phyloP scores from a whole-genome alignment of 768 basidiomycete species.

The Dictyophora rubrovolvata region DNA sequence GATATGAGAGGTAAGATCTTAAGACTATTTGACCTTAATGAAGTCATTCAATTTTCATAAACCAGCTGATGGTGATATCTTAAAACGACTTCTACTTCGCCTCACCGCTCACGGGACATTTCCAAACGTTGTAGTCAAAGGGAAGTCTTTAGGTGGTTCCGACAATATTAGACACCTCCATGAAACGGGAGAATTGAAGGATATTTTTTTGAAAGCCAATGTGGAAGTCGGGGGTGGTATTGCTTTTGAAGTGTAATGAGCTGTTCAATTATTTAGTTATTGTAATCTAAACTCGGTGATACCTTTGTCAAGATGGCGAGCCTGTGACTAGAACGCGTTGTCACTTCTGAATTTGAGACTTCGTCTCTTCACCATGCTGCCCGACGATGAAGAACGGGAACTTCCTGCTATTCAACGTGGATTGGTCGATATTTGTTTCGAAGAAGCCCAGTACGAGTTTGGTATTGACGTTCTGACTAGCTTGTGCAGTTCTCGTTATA shows the following conservation, averaged over 20 bases:
- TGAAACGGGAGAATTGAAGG: slow-evolving; percentile 31
- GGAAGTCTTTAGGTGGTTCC: slow-evolving; percentile 32
- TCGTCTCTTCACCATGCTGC: not conserved
- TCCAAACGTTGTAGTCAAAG: slow-evolving; percentile 64
- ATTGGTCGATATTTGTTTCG: slow-evolving; percentile 57
- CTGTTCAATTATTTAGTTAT: no score
- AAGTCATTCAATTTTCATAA: not conserved
- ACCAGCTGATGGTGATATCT: slow-evolving; percentile 47
- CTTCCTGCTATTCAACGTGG: slow-evolving; percentile 5
- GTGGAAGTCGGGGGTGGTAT: not conserved
- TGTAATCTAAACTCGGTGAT: not conserved
- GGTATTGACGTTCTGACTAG: slow-evolving; percentile 55
- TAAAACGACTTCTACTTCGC: slow-evolving; percentile 58
- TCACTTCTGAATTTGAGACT: not conserved
- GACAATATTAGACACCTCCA: slow-evolving; percentile 31
- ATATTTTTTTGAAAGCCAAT: slow-evolving; percentile 3
- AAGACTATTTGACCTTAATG: not conserved
- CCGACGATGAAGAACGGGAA: slow-evolving; percentile 1
- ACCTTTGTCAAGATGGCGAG: not conserved
- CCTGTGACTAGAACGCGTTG: no score
- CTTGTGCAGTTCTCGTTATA: slow-evolving; percentile 45
- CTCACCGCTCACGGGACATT: slow-evolving; percentile 62
- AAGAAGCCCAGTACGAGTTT: slow-evolving; percentile 67
- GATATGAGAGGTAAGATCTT: slow-evolving; percentile 49
- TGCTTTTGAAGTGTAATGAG: not conserved